phyloP scores from a whole-genome alignment of 768 basidiomycete species.

The Lentinula detonsa region DNA sequence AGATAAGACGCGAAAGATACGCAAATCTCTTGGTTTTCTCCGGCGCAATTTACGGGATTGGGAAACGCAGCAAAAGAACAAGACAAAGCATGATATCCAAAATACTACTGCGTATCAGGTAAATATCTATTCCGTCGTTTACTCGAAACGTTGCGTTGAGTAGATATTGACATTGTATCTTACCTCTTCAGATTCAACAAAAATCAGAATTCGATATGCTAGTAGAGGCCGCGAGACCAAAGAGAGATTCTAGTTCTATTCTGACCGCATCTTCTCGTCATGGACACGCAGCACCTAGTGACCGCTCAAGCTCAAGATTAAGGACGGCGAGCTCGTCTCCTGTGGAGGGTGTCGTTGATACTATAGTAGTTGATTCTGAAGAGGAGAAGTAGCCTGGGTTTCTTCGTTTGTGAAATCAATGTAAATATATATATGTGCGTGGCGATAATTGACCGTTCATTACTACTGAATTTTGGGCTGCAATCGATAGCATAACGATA shows the following conservation, averaged over 20 bases:
- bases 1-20: conserved; percentile 41
- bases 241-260: conserved; percentile 8
- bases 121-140: conserved; percentile 1
- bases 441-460: background rate
- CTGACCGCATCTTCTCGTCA: background rate
- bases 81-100: conserved; percentile 33
- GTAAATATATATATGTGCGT: background rate
- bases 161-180: background rate
- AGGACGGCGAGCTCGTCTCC: background rate
- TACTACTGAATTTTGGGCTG: background rate
- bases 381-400: conserved; percentile 16
- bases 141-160: too few species aligned
- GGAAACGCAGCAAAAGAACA: conserved; percentile 45
- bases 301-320: background rate
- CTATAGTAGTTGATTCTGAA: conserved; percentile 29
- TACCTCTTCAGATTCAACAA: conserved; percentile 27
- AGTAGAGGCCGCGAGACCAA: conserved; percentile 28
- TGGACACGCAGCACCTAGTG: background rate
- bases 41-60: conserved; percentile 48
- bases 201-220: conserved; percentile 33
- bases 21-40: conserved; percentile 42
- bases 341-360: conserved; percentile 12
- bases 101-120: conserved; percentile 36
- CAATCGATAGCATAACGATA: background rate
- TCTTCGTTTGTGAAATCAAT: background rate